Percentiles rank a stretch among this genome's conserved stretches.
phyloP scores from a whole-genome alignment of 2,329 filamentous ascomycete species.

The Ceratocystis papillata region DNA sequence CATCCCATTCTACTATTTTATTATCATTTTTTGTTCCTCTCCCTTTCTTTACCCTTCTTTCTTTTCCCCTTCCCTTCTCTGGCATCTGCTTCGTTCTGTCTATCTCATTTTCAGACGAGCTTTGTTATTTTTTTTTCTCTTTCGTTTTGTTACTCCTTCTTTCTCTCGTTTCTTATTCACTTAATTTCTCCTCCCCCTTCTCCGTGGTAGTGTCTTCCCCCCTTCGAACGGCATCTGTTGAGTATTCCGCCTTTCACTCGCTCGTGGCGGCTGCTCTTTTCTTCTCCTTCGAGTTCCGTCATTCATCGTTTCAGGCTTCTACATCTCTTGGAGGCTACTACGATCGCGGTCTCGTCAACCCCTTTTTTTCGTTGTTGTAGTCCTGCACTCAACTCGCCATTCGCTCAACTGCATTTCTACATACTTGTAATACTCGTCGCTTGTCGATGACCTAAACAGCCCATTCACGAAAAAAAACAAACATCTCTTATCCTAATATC shows the following conservation, averaged over 20 bases:
- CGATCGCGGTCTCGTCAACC: neutral
- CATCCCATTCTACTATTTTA: neutral
- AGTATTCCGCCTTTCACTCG: conserved; percentile 16
- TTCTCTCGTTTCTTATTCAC: conserved; percentile 15
- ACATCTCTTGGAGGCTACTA: no score
- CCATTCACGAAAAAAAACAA: neutral
- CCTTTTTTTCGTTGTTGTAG: neutral
- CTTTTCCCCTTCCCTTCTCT: neutral
- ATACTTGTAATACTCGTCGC: neutral
- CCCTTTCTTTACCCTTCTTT: neutral
- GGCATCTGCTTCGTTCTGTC: conserved; percentile 7
- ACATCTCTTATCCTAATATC: neutral
- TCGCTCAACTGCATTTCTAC: neutral
- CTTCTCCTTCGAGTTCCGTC: neutral
- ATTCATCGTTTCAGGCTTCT: no score
- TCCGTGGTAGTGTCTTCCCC: conserved; percentile 3
- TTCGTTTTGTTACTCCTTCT: neutral
- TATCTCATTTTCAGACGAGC: neutral
- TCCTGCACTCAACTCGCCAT: neutral
- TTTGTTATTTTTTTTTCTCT: conserved; percentile 6
- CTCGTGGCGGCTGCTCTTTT: conserved; percentile 16
- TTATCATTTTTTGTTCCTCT: neutral
- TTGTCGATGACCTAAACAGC: neutral
- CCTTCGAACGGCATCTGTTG: neutral
- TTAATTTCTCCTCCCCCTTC: conserved; percentile 18